Base-by-base conservation (phyloP, 768 basidiomycete species). In the Sarcomyxa edulis region DNA sequence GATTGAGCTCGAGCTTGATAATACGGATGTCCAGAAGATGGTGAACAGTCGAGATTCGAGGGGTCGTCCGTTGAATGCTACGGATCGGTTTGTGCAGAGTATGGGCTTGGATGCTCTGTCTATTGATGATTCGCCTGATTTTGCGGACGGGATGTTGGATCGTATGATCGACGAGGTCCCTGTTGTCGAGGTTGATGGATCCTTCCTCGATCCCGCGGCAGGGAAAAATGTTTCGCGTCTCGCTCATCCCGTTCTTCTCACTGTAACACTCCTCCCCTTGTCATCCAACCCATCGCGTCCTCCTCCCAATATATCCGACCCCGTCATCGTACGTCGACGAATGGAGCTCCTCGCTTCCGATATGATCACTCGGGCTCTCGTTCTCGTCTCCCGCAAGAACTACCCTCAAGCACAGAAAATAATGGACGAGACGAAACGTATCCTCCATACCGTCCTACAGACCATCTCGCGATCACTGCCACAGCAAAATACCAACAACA, bases 131-230 rank as follows among this genome's bases (percentile, higher is more conserved):
- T 61, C 74, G 9, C 64, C 73, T 2, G 82, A 88, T 57, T 81
- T 92, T 48, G 74, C 80, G 35, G 87, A 90, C 42, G 90, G 91
- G 23, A 89, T 92, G 86, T 90, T 92, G 85, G 91, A 93, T 47
- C 72, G 84, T 32, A 88, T 97, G 87, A 93, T 96, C 32, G 96
- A 99, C 53, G 96, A 99, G 52, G 87, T 96, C 7, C 96, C 95
- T 1, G 88, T 97, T 7, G 78, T 95, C 35, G 94, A 98, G 58
- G 89, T 97, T 10, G 94, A 97, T 47, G 93, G 93, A 6, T 82
- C 88, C 21, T 98, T 92, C 76, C 90, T 82, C 56, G 95, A 98
- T 59, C 95, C 95, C 2, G 74, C 80, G 1, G 87, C 84, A 5
- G 69, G 71, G 29, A 89, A 92, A 60, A 79, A 84, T 39, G 80